These are phyloP conservation scores for Cucumis hystrix DNA, from an alignment of 306 rosid genomes.

Conservation along the genomic window DNA sequence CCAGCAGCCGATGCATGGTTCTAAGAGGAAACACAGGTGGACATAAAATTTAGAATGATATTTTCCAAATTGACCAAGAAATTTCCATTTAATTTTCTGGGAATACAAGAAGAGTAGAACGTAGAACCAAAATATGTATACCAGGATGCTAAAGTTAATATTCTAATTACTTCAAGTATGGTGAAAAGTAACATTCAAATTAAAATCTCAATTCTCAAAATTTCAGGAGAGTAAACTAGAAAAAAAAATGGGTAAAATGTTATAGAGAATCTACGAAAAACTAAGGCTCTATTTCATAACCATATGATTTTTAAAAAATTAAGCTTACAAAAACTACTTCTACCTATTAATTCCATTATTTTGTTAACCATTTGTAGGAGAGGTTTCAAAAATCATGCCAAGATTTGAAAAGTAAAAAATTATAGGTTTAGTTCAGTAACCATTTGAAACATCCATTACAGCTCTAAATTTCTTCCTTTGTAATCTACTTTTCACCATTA, in stretches of 20 bases:
- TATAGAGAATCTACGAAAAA: background rate
- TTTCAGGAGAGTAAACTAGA: background rate
- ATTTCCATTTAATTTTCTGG: background rate
- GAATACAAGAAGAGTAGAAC: background rate
- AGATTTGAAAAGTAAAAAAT: no score
- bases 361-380: no score
- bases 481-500: no score
- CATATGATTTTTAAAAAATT: no score
- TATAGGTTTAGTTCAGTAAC: no score
- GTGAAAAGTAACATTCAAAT: background rate
- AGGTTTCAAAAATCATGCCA: no score
- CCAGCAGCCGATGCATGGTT: slow-evolving; percentile 46
- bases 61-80: background rate
- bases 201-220: background rate
- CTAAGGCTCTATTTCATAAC: background rate
- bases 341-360: no score
- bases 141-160: background rate
- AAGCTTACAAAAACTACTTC: no score
- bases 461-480: no score
- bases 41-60: background rate
- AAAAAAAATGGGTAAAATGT: background rate
- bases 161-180: background rate
- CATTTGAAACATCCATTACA: no score
- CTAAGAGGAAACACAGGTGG: slow-evolving; percentile 12
- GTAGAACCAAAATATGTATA: background rate